A percentile compares a stretch with the other conserved stretches of the same genome.
phyloP scores from a whole-genome alignment of 2,329 filamentous ascomycete genomes.

The Ophiostoma ips region DNA sequence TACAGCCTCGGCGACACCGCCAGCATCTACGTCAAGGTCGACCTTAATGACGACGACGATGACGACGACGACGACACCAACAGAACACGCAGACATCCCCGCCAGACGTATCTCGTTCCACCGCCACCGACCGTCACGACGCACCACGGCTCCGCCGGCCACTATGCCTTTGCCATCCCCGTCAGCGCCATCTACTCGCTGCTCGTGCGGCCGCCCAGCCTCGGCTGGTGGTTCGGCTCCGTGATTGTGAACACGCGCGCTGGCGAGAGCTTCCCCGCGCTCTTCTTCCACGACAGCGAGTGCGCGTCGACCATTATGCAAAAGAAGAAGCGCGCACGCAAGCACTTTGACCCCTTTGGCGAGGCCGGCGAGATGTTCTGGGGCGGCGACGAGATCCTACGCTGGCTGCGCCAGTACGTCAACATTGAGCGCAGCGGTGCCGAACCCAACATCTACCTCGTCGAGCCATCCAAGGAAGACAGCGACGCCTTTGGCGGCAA shows the following conservation, averaged over 20 bases:
- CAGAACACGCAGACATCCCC: conserved; percentile 43
- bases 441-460: conserved; percentile 80
- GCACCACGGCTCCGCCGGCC: conserved; percentile 55
- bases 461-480: conserved; percentile 72
- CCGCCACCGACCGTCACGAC: conserved; percentile 76
- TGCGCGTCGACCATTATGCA: conserved; percentile 92
- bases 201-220: conserved; percentile 75
- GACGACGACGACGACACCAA: conserved; percentile 29
- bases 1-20: conserved; percentile 72
- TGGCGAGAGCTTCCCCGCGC: conserved; percentile 83
- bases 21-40: conserved; percentile 89
- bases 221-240: conserved; percentile 98
- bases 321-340: conserved; percentile 70
- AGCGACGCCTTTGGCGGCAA: conserved; percentile 63
- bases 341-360: conserved; percentile 83
- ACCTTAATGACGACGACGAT: conserved; percentile 51
- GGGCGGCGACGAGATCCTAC: conserved; percentile 89
- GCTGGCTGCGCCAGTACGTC: conserved; percentile 80
- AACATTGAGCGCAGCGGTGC: conserved; percentile 69
- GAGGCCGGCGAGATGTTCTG: conserved; percentile 83
- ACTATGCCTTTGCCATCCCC: conserved; percentile 85
- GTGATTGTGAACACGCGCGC: conserved; percentile 82
- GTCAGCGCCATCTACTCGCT: conserved; percentile 84
- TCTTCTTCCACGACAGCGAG: conserved; percentile 97
- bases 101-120: conserved; percentile 80